Evolutionary conservation across 1,284 basidiomycete genomes (phyloP), one percentile per base, ranked within the genome.

Genomic region (Chondrostereum purpureum): DNA sequence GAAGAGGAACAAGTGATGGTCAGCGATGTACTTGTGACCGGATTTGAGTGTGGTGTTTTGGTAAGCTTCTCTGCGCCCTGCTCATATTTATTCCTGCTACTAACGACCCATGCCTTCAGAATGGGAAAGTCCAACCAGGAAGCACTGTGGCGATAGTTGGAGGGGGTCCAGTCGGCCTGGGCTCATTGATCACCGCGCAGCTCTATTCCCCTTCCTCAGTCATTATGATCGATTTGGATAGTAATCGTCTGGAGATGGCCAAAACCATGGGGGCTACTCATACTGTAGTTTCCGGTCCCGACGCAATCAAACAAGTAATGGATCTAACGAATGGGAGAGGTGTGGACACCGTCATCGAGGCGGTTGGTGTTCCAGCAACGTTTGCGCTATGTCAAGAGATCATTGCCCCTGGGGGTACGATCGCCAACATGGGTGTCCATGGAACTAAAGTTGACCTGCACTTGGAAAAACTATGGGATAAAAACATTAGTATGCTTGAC

Each of bases 391-490:
- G 56, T 38, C 55, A 59, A 38, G 53, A 58, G 4, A 40, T 60
- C 16, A 53, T 59, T 24, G 55, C 54, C 8, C 51, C 50, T 14
- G 57, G 59, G 5, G 59, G 59, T 6, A 56, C 50, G 3, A 56
- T 60, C 42, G 58, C 58, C 11, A 60, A 60, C 39, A 35, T 58
- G 23, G 59, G 59, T 17, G 59, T 60, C 18, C 58, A 59, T 40
- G 59, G 59, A 3, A 44, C 34, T 22, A 55, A 55, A 41, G 59
- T 50, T 4, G 55, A 58, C 38, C 45, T 60, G 18, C 53, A 59
- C 40, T 34, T 60, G 39, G 59, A 60, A 21, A 55, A 54, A 24
- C 50, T 60, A 22, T 60, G 59, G 59, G 31, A 35, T 36, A 39
- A 43, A 6, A 58, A 59, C 42, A 55, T 60, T 47, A 48, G 55